Conservation (phyloP, 208 protist species). For the Angomonas ambiguus region DNA sequence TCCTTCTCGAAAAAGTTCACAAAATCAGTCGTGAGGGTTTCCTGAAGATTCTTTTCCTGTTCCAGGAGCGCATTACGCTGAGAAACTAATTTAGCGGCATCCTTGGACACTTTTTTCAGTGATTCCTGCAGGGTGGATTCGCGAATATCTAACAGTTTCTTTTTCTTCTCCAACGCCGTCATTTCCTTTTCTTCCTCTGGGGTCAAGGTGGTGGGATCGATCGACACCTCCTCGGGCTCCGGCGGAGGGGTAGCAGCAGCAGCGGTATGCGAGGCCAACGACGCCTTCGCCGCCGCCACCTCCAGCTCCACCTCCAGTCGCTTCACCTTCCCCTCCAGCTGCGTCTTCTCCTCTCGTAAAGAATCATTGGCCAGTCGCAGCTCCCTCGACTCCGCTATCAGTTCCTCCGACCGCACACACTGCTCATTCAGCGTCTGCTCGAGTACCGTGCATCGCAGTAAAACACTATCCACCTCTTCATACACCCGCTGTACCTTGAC, state of each 20-base stretch:
- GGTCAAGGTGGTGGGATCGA: not conserved
- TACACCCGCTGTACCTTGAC: constrained; percentile 28
- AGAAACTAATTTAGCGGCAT: constrained; percentile 36
- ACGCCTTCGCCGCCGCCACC: constrained; percentile 23
- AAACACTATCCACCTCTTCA: constrained; percentile 39
- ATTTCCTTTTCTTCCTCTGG: constrained; percentile 17
- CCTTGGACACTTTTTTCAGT: constrained; percentile 50
- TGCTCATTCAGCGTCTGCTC: constrained; percentile 51
- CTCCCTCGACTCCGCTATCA: constrained; percentile 31
- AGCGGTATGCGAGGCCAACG: constrained; percentile 7
- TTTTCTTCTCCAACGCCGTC: constrained; percentile 26
- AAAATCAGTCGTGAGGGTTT: constrained; percentile 20
- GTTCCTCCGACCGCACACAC: constrained; percentile 30
- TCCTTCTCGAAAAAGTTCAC: constrained; percentile 36
- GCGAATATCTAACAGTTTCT: constrained; percentile 41
- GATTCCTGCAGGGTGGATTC: constrained; percentile 62
- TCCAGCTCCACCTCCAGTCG: constrained; percentile 32
- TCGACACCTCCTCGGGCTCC: not conserved
- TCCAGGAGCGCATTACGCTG: constrained; percentile 43
- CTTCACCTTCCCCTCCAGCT: constrained; percentile 29
- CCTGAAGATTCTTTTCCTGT: constrained; percentile 24
- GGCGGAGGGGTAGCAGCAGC: not conserved
- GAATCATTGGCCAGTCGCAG: constrained; percentile 48
- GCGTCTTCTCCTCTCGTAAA: constrained; percentile 30
- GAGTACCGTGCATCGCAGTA: constrained; percentile 38